A percentile compares a stretch with the other conserved stretches of the same genome.
phyloP scores from a whole-genome alignment of 208 protist species.

The Vickermania spadyakhi region DNA sequence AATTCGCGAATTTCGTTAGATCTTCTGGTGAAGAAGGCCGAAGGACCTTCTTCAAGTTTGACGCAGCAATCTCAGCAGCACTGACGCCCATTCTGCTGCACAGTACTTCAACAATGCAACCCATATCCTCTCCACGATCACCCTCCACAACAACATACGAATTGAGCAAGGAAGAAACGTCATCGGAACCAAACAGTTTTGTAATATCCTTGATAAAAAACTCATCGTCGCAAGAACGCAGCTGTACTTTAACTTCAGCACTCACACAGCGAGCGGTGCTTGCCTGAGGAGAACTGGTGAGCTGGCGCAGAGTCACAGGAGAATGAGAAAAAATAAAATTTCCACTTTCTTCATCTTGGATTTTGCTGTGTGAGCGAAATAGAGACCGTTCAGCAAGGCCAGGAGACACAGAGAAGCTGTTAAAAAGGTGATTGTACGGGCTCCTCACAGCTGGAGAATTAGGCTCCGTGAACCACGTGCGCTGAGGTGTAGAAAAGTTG shows the following conservation, averaged over 20 bases:
- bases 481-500: neutral
- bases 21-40: conserved; percentile 46
- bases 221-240: conserved; percentile 28
- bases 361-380: neutral
- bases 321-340: conserved; percentile 17
- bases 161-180: neutral
- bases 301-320: conserved; percentile 33
- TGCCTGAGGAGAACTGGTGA: conserved; percentile 34
- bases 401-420: neutral
- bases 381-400: neutral
- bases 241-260: conserved; percentile 47
- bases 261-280: conserved; percentile 8
- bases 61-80: neutral
- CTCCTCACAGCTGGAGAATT: no score
- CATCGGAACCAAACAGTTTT: conserved; percentile 24
- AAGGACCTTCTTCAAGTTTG: conserved; percentile 22
- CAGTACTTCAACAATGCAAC: conserved; percentile 27
- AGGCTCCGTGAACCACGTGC: neutral
- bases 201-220: conserved; percentile 44
- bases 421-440: neutral
- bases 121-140: conserved; percentile 76
- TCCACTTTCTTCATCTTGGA: neutral
- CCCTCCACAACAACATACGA: conserved; percentile 75
- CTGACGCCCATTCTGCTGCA: conserved; percentile 1
- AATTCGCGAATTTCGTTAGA: conserved; percentile 20